Evolutionary conservation across 129 eudicot genomes (phyloP).

Genomic region (Arctium lappa): DNA sequence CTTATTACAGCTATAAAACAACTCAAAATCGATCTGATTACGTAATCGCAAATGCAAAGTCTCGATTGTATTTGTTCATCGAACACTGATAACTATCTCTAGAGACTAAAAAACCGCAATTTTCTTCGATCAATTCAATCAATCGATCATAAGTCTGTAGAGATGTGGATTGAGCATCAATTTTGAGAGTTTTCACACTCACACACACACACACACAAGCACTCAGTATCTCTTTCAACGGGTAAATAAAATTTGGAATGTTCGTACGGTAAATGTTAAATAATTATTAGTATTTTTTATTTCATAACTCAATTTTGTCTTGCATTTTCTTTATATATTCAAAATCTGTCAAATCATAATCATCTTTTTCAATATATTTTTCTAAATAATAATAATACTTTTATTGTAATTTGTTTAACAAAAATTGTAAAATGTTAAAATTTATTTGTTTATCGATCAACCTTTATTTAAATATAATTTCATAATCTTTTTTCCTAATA

Average conservation of each 20-base stretch:
- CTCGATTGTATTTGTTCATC: constrained; percentile 2
- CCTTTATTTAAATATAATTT: too few species aligned
- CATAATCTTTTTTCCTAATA: too few species aligned
- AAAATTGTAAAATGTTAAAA: too few species aligned
- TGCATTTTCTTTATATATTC: too few species aligned
- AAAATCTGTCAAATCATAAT: too few species aligned
- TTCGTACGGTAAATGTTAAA: background rate
- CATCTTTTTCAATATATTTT: background rate
- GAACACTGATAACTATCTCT: background rate
- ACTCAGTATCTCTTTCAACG: background rate
- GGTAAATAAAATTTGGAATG: too few species aligned
- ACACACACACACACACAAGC: background rate
- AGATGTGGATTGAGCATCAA: background rate
- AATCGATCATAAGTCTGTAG: background rate
- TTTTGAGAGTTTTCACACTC: background rate
- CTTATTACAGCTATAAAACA: background rate
- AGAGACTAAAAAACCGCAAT: background rate
- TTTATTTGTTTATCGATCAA: too few species aligned
- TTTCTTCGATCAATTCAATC: background rate
- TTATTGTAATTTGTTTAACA: too few species aligned
- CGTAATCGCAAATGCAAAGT: constrained; percentile 1
- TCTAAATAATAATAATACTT: too few species aligned
- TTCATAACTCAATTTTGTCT: too few species aligned
- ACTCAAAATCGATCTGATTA: constrained; percentile 14
- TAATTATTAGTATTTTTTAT: too few species aligned